Evolutionary conservation across 768 basidiomycete species (phyloP).

Genomic region (Rhodotorula babjevae): DNA sequence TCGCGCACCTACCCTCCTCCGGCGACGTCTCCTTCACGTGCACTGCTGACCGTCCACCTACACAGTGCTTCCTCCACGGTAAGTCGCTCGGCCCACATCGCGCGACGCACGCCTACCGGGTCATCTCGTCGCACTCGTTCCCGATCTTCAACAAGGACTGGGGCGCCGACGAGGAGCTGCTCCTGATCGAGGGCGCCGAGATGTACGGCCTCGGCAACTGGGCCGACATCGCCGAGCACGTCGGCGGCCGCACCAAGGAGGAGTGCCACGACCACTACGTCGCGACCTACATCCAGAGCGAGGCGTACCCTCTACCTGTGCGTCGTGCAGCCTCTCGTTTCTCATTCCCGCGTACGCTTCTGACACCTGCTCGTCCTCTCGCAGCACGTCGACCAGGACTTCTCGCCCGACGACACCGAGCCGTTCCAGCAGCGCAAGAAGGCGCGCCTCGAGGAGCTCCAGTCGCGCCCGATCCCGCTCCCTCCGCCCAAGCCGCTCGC

Average conservation of each 20-base stretch:
- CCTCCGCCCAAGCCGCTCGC: conserved; percentile 68
- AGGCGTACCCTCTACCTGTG: conserved; percentile 75
- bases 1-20: not conserved
- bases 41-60: not conserved
- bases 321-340: conserved; percentile 43
- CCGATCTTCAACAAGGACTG: conserved; percentile 92
- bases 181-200: conserved; percentile 80
- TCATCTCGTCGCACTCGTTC: conserved; percentile 86
- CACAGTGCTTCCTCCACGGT: conserved; percentile 76
- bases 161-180: conserved; percentile 97
- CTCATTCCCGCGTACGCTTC: not conserved
- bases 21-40: not conserved
- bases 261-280: conserved; percentile 89
- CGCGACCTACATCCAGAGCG: conserved; percentile 70
- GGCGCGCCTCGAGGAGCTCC: conserved; percentile 73
- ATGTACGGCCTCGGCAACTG: conserved; percentile 90
- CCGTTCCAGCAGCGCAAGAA: conserved; percentile 87
- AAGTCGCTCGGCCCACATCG: conserved; percentile 83
- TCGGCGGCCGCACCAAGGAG: conserved; percentile 79
- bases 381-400: conserved; percentile 15
- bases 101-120: conserved; percentile 79
- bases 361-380: not conserved
- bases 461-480: conserved; percentile 45
- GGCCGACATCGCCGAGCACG: conserved; percentile 86
- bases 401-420: conserved; percentile 60